Evolutionary conservation across 805 yeast genomes (phyloP), one percentile per base, ranked within the genome.

Genomic region (Saturnispora bothae): DNA sequence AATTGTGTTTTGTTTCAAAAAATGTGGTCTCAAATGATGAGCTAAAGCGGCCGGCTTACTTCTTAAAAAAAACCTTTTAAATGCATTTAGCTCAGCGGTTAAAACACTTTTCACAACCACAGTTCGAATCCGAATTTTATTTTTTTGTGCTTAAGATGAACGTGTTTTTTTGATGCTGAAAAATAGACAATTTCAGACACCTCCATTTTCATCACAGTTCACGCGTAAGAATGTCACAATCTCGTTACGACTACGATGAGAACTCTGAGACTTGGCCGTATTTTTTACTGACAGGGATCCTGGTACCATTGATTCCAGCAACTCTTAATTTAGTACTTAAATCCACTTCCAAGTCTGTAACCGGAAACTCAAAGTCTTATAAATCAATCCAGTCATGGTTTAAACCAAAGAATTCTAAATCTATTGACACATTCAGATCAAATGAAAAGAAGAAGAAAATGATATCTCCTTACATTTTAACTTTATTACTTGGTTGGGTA

Each of bases 241-340:
- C 75, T 34, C 60, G 78, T 50, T 82, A 81, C 59, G 75, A 77
- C 30, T 86, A 86, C 58, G 96, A 86, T 63, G 96, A 86, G 56
- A 75, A 76, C 44, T 78, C 88, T 35, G 92, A 83, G 50, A 84
- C 92, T 2, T 86, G 96, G 95, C 96, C 96, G 29, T 85, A 78
- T 56, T 88, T 88, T 53, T 72, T 81, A 37, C 57, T 83, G 52
- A 86, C 96, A 3, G 61, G 83, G 35, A 60, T 81, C 37, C 63
- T 82, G 19, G 72, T 82, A 43, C 71, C 76, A 15, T 65, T 83
- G 42, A 56, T 84, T 28, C 96, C 96, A 5, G 39, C 50, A 3
- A 56, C 63, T 5, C 38, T 63, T 20, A 49, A 56, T 6, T 43
- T 53, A 15, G 38, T 54, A 28, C 34, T 17, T 31, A 30, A 38